A percentile compares a stretch with the other conserved stretches of the same genome.
These are phyloP conservation scores for Adansonia grandidieri DNA, from an alignment of 441 rosid genomes.

Conservation along the genomic window DNA sequence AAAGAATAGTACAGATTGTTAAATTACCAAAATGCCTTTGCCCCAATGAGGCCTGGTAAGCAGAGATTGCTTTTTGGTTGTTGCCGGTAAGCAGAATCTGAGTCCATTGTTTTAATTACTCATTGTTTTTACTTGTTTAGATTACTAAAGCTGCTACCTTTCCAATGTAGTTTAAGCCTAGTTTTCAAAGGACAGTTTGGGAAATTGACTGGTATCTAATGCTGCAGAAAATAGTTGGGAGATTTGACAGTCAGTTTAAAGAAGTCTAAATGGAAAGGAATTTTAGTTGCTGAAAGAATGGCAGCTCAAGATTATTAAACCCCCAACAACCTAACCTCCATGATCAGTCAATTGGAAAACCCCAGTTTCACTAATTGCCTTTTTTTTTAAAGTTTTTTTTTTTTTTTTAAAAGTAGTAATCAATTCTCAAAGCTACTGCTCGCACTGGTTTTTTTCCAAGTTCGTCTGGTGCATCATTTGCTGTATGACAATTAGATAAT, in stretches of 20 bases:
- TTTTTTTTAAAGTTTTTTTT: no score
- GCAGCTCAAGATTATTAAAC: conserved; percentile 31
- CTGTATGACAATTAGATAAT: no score
- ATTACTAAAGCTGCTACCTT: neutral
- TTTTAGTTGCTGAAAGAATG: conserved; percentile 53
- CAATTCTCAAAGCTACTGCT: no score
- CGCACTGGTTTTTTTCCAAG: no score
- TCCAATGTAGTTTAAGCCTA: neutral
- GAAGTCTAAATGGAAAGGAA: conserved; percentile 25
- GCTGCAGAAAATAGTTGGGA: conserved; percentile 16
- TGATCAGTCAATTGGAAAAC: neutral
- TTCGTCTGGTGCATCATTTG: no score
- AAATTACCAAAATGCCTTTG: conserved; percentile 23
- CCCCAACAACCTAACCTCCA: neutral
- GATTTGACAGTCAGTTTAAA: conserved; percentile 33
- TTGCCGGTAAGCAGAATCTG: neutral
- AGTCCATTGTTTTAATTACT: neutral
- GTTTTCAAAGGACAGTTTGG: conserved; percentile 16
- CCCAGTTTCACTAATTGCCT: no score
- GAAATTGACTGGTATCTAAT: neutral
- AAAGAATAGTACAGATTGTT: neutral
- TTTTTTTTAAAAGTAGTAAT: no score
- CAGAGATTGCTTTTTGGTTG: neutral
- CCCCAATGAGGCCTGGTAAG: neutral
- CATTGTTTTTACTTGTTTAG: neutral